A percentile compares a stretch with the other conserved stretches of the same genome.
These are phyloP conservation scores for Globisporangium lucens DNA, from an alignment of 352 stramenopile species.

Conservation along the genomic window DNA sequence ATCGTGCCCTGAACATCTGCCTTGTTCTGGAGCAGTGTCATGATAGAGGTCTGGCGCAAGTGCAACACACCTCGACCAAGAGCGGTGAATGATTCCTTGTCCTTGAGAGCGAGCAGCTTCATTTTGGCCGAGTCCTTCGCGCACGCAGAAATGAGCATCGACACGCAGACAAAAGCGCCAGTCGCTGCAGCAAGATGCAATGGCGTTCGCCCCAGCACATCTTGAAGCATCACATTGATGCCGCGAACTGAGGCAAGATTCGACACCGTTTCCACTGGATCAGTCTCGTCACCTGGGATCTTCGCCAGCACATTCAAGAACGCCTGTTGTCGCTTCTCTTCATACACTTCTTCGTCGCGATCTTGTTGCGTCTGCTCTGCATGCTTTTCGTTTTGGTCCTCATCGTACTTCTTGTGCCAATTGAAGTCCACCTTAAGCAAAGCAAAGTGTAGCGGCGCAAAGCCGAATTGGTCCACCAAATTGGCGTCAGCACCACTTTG, in stretches of 20 bases:
- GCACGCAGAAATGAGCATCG: slow-evolving; percentile 44
- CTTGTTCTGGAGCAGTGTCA: slow-evolving; percentile 66
- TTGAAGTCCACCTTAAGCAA: slow-evolving; percentile 65
- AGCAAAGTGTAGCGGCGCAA: slow-evolving; percentile 61
- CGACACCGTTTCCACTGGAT: slow-evolving; percentile 76
- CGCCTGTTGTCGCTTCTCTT: slow-evolving; percentile 38
- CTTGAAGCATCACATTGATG: slow-evolving; percentile 34
- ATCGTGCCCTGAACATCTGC: slow-evolving; percentile 53
- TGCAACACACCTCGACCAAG: slow-evolving; percentile 54
- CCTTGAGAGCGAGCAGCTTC: slow-evolving; percentile 31
- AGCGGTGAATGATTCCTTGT: slow-evolving; percentile 50
- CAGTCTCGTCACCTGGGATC: slow-evolving; percentile 43
- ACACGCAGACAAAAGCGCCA: slow-evolving; percentile 71
- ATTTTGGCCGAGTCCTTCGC: slow-evolving; percentile 23
- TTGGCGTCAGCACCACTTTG: slow-evolving; percentile 51
- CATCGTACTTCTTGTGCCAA: slow-evolving; percentile 60
- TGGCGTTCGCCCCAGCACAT: slow-evolving; percentile 51
- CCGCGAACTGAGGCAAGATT: slow-evolving; percentile 54
- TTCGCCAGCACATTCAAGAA: slow-evolving; percentile 37
- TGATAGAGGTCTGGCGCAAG: slow-evolving; percentile 69
- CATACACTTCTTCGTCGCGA: slow-evolving; percentile 40
- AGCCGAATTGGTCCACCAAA: slow-evolving; percentile 53
- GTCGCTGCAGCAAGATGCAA: slow-evolving; percentile 71
- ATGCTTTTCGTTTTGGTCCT: slow-evolving; percentile 25
- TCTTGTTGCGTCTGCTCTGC: slow-evolving; percentile 24